A percentile compares a stretch with the other conserved stretches of the same genome.
phyloP scores from a whole-genome alignment of 257 asterid genomes.

The Nicotiana benthamiana region DNA sequence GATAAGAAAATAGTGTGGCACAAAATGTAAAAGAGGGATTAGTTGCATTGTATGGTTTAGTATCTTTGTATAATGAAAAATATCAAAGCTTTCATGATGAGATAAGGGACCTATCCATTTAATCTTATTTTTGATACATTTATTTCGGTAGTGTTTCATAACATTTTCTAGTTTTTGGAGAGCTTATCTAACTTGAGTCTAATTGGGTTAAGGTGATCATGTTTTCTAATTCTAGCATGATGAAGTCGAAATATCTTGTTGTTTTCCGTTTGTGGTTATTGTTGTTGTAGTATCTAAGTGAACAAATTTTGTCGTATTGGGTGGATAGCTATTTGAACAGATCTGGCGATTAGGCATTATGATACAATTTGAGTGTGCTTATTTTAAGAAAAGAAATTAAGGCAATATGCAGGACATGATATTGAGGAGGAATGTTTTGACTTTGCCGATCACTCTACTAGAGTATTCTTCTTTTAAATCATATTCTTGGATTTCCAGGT shows the following conservation, averaged over 20 bases:
- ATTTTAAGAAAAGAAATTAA: neutral
- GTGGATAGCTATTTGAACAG: neutral
- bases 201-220: neutral
- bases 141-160: neutral
- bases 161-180: neutral
- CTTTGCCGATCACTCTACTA: neutral
- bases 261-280: neutral
- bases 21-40: neutral
- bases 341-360: neutral
- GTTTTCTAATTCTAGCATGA: neutral
- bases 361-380: neutral
- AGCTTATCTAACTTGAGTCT: neutral
- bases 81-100: neutral
- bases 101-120: neutral
- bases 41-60: neutral
- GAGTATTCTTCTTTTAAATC: neutral
- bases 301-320: neutral
- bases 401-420: neutral
- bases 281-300: neutral
- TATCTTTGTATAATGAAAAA: neutral
- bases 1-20: neutral
- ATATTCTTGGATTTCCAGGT: constrained; percentile 28
- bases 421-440: neutral
- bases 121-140: too few species aligned
- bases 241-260: neutral